These are phyloP conservation scores for Lepiota venenata DNA, from an alignment of 768 basidiomycete species.

Conservation along the genomic window DNA sequence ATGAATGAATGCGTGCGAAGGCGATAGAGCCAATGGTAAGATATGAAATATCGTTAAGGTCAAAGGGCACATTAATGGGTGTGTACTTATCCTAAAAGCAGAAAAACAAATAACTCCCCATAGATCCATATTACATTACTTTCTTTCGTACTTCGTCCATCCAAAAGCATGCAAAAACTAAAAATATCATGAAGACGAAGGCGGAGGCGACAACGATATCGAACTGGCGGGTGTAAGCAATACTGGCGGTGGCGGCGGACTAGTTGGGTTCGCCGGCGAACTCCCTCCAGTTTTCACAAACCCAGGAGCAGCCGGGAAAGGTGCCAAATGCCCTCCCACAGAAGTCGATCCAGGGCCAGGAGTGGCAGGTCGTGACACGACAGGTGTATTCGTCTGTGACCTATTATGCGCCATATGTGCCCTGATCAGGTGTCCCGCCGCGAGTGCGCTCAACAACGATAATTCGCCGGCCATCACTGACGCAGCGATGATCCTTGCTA, in stretches of 20 bases:
- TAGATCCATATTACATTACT: not conserved
- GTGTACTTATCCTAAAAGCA: not conserved
- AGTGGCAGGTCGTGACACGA: constrained; percentile 55
- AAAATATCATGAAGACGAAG: not conserved
- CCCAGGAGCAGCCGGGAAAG: not conserved
- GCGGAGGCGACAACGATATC: not conserved
- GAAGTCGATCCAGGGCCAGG: constrained; percentile 34
- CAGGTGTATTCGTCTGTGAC: constrained; percentile 77
- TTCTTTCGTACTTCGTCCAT: too few relatives aligned
- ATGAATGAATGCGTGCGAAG: too few relatives aligned
- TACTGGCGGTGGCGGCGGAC: not conserved
- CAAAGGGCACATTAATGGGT: too few relatives aligned
- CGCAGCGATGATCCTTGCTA: constrained; percentile 88
- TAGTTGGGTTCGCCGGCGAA: not conserved
- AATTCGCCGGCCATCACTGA: constrained; percentile 98
- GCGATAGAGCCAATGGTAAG: too few relatives aligned
- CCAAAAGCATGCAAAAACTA: too few relatives aligned
- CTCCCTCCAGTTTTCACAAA: not conserved
- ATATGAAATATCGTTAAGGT: too few relatives aligned
- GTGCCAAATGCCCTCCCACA: constrained; percentile 4
- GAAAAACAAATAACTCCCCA: not conserved
- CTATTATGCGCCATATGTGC: constrained; percentile 94
- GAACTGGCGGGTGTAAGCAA: constrained; percentile 3
- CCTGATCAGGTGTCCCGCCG: constrained; percentile 91
- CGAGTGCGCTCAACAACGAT: constrained; percentile 86